phyloP scores from a whole-genome alignment of 164 flowering plant genomes.

The Litsea cubeba region DNA sequence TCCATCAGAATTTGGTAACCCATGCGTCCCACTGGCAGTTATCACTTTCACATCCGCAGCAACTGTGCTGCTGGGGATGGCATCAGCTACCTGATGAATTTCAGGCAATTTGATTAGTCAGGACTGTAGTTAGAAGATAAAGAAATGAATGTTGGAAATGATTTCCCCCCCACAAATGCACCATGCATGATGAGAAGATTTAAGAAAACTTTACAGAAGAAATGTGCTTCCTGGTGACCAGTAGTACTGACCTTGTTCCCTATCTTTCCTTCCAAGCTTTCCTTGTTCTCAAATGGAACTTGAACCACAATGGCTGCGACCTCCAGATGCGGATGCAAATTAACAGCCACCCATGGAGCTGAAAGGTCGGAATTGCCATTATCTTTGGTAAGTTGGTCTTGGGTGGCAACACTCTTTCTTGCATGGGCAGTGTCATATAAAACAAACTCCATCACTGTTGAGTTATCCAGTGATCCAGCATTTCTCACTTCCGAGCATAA shows the following conservation, averaged over 20 bases:
- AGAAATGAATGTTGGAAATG: background rate
- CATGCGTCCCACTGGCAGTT: slow-evolving; percentile 66
- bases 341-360: slow-evolving; percentile 40
- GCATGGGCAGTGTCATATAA: slow-evolving; percentile 64
- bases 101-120: background rate
- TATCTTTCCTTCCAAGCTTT: slow-evolving; percentile 46
- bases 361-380: slow-evolving; percentile 19
- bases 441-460: slow-evolving; percentile 77
- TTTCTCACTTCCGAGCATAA: slow-evolving; percentile 48
- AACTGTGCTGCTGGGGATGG: slow-evolving; percentile 6
- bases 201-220: background rate
- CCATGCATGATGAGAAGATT: background rate
- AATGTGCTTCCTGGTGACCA: slow-evolving; percentile 21
- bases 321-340: slow-evolving; percentile 63
- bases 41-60: slow-evolving; percentile 54
- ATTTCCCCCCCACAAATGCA: background rate
- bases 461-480: slow-evolving; percentile 39
- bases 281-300: slow-evolving; percentile 59
- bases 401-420: slow-evolving; percentile 29
- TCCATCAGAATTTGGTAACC: slow-evolving; percentile 49
- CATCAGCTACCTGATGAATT: slow-evolving; percentile 5
- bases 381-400: slow-evolving; percentile 18
- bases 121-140: background rate
- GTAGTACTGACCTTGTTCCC: slow-evolving; percentile 25
- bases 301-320: slow-evolving; percentile 69